phyloP scores from a whole-genome alignment of 306 rosid genomes.

The Castanopsis chinensis region DNA sequence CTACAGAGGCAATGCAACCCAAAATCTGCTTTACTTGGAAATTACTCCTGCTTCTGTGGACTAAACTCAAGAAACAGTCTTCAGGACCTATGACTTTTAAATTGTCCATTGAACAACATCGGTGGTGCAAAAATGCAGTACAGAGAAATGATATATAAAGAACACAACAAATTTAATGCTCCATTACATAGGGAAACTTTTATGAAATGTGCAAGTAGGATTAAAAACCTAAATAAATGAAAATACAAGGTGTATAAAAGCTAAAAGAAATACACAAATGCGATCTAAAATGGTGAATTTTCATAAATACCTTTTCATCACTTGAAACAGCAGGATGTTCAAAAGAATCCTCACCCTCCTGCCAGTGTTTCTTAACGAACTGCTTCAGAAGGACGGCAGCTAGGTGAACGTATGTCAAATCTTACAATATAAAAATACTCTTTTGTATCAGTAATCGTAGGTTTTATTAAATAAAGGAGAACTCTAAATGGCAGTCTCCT shows the following conservation, averaged over 20 bases:
- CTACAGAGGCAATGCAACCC: background rate
- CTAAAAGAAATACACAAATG: background rate
- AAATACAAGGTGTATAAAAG: background rate
- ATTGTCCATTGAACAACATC: too few relatives aligned
- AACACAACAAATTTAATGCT: too few relatives aligned
- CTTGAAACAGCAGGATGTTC: constrained; percentile 79
- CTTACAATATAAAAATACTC: constrained; percentile 28
- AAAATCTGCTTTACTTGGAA: background rate
- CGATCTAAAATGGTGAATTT: background rate
- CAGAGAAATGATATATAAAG: too few relatives aligned
- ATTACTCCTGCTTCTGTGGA: background rate
- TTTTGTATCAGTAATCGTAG: too few relatives aligned
- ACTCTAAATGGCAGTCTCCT: too few relatives aligned
- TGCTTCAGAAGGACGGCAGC: constrained; percentile 98
- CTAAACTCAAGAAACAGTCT: too few relatives aligned
- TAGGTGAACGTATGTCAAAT: constrained; percentile 73
- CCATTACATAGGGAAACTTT: too few relatives aligned
- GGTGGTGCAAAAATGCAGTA: too few relatives aligned
- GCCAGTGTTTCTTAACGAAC: constrained; percentile 91
- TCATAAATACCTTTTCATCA: constrained; percentile 68
- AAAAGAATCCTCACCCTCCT: constrained; percentile 78
- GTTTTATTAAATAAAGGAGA: too few relatives aligned
- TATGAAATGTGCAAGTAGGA: background rate
- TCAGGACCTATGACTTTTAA: too few relatives aligned
- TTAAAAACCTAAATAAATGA: background rate